Evolutionary conservation across 257 asterid genomes (phyloP).

Genomic region (Eucommia ulmoides): DNA sequence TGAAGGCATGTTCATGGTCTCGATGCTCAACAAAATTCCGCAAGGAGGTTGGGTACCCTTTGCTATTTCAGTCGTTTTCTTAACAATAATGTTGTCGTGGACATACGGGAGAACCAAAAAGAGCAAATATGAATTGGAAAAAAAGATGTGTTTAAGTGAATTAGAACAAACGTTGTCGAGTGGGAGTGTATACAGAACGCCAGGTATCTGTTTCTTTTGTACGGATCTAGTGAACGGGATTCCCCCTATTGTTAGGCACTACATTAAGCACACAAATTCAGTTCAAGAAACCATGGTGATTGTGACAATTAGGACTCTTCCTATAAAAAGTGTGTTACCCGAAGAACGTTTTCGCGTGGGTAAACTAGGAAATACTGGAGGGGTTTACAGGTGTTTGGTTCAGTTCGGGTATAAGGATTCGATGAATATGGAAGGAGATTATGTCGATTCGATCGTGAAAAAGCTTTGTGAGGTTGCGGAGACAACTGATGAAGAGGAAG

Average conservation of each 20-base stretch:
- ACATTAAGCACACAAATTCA: conserved; percentile 32
- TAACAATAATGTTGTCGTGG: conserved; percentile 42
- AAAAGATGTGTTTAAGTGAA: conserved; percentile 34
- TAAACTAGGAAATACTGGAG: conserved; percentile 20
- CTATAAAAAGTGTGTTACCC: conserved; percentile 29
- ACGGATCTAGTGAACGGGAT: conserved; percentile 57
- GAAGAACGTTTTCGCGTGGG: conserved; percentile 47
- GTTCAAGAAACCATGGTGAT: conserved; percentile 39
- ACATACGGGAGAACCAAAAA: conserved; percentile 31
- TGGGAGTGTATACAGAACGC: conserved; percentile 16
- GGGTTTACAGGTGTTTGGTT: conserved; percentile 42
- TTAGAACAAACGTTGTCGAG: conserved; percentile 14
- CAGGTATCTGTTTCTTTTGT: conserved; percentile 46
- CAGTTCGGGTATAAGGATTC: conserved; percentile 48
- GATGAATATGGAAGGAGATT: conserved; percentile 23
- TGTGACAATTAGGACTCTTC: conserved; percentile 41
- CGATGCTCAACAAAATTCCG: conserved; percentile 43
- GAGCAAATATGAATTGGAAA: conserved; percentile 34
- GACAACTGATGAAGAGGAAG: too few relatives aligned
- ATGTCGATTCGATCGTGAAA: too few relatives aligned
- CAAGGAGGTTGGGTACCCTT: conserved; percentile 53
- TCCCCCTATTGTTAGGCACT: conserved; percentile 55
- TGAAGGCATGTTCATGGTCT: conserved; percentile 34
- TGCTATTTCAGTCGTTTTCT: conserved; percentile 25
- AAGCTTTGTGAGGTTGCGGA: too few relatives aligned